A percentile compares a stretch with the other conserved stretches of the same genome.
Conservation (phyloP, 2,329 filamentous ascomycete species). For the Trichoderma cornu-damae region DNA sequence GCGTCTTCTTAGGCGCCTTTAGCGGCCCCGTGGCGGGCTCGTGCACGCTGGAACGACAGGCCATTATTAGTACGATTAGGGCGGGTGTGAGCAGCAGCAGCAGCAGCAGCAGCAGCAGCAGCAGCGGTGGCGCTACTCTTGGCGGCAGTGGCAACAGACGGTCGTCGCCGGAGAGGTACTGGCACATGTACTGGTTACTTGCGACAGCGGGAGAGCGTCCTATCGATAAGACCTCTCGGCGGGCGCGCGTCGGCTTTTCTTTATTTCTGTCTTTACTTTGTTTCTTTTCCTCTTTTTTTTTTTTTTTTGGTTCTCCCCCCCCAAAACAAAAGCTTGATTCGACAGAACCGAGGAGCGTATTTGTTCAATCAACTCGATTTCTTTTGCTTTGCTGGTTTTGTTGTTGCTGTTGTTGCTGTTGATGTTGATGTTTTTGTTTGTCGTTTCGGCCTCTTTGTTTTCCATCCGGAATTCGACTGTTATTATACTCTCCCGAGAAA, state of each 20-base stretch:
- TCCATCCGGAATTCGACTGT: background rate
- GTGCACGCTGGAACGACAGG: constrained; percentile 10
- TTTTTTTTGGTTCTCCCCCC: too few relatives aligned
- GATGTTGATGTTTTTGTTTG: too few relatives aligned
- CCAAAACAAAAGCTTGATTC: too few relatives aligned
- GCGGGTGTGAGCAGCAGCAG: background rate
- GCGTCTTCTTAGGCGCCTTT: constrained; percentile 13
- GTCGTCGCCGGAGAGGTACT: constrained; percentile 10
- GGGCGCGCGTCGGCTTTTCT: background rate
- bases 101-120: background rate
- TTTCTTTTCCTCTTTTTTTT: background rate
- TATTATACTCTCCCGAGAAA: constrained; percentile 6
- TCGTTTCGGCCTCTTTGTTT: background rate
- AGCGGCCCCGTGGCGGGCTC: constrained; percentile 13
- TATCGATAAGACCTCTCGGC: constrained; percentile 9
- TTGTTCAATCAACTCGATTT: too few relatives aligned
- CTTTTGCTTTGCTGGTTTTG: too few relatives aligned
- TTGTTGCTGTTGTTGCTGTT: too few relatives aligned
- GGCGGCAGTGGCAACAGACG: constrained; percentile 7
- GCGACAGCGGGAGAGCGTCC: background rate
- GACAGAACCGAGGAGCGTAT: too few relatives aligned
- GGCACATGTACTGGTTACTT: constrained; percentile 15
- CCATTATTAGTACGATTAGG: too few relatives aligned
- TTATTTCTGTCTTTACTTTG: background rate
- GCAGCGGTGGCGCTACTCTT: constrained; percentile 3